Base-by-base conservation (phyloP, 169 alveolate species). In the Sarcocystis neurona region DNA sequence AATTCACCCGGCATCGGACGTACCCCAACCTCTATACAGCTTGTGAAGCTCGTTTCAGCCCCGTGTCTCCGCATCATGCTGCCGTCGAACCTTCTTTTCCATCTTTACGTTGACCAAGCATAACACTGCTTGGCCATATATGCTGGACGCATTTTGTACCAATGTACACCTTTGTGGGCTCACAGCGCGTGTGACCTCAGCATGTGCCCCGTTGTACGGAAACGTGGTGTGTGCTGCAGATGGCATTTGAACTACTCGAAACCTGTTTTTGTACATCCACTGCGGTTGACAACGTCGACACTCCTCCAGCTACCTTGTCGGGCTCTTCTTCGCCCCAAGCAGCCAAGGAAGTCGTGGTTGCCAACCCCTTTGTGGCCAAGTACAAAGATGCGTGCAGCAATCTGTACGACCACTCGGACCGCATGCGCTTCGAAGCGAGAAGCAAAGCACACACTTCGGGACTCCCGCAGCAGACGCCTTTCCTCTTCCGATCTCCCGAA, bases 191-290 rank as follows among this genome's bases (percentile, higher is more conserved):
- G n/a, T n/a, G n/a, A n/a, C n/a, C n/a, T n/a, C n/a, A n/a, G n/a
- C n/a, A n/a, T n/a, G n/a, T n/a, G n/a, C n/a, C n/a, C n/a, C n/a
- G n/a, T n/a, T n/a, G 88, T 6, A 80, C 88, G 3, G 88, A 39
- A 60, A 53, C 60, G 88, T 75, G 60, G 58, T 12, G 53, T 56
- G 88, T 78, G 63, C 2, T 53, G 75, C 91, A 87, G 72, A 74
- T 87, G 87, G 84, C 91, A 30, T 50, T 46, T 5, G 91, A 87
- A 34, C 70, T 87, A 0, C 47, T 87, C 39, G 87, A 87, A 39
- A n/a, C 87, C 27, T 87, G 75, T 10, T 53, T 87, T 68, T 50
- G 87, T 53, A 87, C 87, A 10, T 87, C 91, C 10, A 56, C 43
- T 18, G 72, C 91, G 8, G 43, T 87, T 10, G 91, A 87, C 43